Percentiles rank a stretch among this genome's conserved stretches.
phyloP scores from a whole-genome alignment of 2,329 filamentous ascomycete genomes.

The Nigrospora sphaerica region DNA sequence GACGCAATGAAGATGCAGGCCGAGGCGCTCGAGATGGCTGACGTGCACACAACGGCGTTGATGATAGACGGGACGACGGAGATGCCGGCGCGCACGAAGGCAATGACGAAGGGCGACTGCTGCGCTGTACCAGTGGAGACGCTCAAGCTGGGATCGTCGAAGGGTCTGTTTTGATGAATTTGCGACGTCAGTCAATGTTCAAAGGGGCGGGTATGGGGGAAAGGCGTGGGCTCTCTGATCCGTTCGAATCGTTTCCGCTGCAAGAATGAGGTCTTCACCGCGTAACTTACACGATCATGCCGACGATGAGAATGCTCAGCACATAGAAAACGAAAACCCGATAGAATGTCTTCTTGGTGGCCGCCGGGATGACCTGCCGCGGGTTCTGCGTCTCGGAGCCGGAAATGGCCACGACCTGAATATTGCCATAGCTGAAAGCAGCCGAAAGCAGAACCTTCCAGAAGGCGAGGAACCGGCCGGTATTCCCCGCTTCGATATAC shows the following conservation, averaged over 20 bases:
- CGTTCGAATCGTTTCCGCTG: too few relatives aligned
- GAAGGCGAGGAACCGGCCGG: background rate
- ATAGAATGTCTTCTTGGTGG: conserved; percentile 53
- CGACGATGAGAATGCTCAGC: conserved; percentile 44
- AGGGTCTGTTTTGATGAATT: conserved; percentile 20
- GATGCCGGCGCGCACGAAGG: conserved; percentile 46
- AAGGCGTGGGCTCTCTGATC: too few relatives aligned
- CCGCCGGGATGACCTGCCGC: conserved; percentile 32
- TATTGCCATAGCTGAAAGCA: conserved; percentile 36
- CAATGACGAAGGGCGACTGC: conserved; percentile 41
- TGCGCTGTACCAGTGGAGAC: conserved; percentile 33
- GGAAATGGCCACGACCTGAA: conserved; percentile 47
- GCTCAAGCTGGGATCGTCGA: conserved; percentile 37
- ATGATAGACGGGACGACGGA: conserved; percentile 46
- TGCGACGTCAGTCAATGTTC: too few relatives aligned
- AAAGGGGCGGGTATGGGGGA: too few relatives aligned
- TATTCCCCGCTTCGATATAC: background rate
- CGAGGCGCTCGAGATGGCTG: conserved; percentile 50
- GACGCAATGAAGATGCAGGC: conserved; percentile 50
- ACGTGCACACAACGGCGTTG: conserved; percentile 50
- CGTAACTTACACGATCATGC: conserved; percentile 41
- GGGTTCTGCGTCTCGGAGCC: conserved; percentile 49
- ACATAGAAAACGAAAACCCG: conserved; percentile 49
- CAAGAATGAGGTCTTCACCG: too few relatives aligned
- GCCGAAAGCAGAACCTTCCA: conserved; percentile 1